Base-by-base conservation (phyloP, 768 basidiomycete genomes). In the Hypsizygus marmoreus region DNA sequence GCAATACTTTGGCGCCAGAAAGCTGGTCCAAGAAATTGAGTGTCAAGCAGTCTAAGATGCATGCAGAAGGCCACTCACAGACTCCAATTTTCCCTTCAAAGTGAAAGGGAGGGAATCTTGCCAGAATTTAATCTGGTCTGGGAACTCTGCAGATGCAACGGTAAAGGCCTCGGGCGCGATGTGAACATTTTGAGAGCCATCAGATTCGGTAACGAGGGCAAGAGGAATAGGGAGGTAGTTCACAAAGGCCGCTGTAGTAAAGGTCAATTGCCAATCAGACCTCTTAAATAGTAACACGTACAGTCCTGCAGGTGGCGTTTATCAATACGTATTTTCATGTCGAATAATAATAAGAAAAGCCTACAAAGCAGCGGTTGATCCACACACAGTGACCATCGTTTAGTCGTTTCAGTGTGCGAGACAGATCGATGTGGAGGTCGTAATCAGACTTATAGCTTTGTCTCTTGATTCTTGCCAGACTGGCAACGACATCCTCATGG, bases 351-450 rank as follows among this genome's bases (percentile, higher is more conserved):
- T 22, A 12, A 33, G 11, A 24, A 57, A 69, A 54, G 74, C 74
- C 69, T 50, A 81, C 80, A 58, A 75, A 82, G 59, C 81, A 84
- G 17, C 63, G 53, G 55, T 81, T 80, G 20, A 78, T 67, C 63
- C 77, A 77, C 8, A 74, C 71, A 56, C 77, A 79, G 56, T 82
- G 82, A 0, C 81, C 81, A 53, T 84, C 82, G 47, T 79, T 76
- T 25, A 80, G 65, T 7, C 76, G 67, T 55, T 79, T 80, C 47
- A 82, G 67, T 1, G 81, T 67, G 13, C 71, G 66, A 25, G 74
- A 80, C 10, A 82, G 59, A 52, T 80, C 80, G 24, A 80, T 51
- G 56, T 82, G 81, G 31, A 81, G 68, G 50, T 79, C 75, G 48
- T 77, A 78, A 30, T 83, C 80, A 10, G 75, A 77, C 2, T 59